A percentile compares a stretch with the other conserved stretches of the same genome.
These are phyloP conservation scores for Penicillium daleae DNA, from an alignment of 495 filamentous ascomycete genomes.

Conservation along the genomic window DNA sequence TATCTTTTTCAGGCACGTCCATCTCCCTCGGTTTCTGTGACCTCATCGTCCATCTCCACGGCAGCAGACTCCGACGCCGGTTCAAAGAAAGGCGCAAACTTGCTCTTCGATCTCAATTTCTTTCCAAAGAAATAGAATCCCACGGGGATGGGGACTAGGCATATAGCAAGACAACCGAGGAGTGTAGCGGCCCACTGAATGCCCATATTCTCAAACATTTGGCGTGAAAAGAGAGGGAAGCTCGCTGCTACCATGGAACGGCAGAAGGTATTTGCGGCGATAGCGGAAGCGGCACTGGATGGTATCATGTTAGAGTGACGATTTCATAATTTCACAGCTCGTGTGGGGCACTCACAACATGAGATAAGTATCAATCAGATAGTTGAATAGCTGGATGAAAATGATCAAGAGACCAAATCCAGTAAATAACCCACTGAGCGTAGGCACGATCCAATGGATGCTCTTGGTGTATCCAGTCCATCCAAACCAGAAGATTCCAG, in stretches of 20 bases:
- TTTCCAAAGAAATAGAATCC: constrained; percentile 45
- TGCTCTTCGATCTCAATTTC: constrained; percentile 39
- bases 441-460: constrained; percentile 86
- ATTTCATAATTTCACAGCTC: neutral
- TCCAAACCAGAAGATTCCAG: constrained; percentile 85
- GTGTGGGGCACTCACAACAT: constrained; percentile 67
- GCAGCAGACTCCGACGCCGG: constrained; percentile 27
- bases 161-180: constrained; percentile 70
- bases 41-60: constrained; percentile 18
- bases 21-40: constrained; percentile 12
- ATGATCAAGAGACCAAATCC: constrained; percentile 73
- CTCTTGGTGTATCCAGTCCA: constrained; percentile 70
- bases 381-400: constrained; percentile 85
- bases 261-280: constrained; percentile 88
- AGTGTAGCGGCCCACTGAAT: constrained; percentile 79
- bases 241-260: constrained; percentile 73
- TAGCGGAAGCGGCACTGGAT: constrained; percentile 72
- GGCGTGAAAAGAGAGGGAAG: constrained; percentile 79
- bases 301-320: constrained; percentile 4
- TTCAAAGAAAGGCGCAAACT: constrained; percentile 59
- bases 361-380: constrained; percentile 85
- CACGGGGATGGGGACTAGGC: constrained; percentile 72
- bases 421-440: constrained; percentile 67
- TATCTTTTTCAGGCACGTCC: constrained; percentile 1
- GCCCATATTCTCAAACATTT: constrained; percentile 79